Evolutionary conservation across 2,329 filamentous ascomycete species (phyloP).

Genomic region (Penicillium sp.): DNA sequence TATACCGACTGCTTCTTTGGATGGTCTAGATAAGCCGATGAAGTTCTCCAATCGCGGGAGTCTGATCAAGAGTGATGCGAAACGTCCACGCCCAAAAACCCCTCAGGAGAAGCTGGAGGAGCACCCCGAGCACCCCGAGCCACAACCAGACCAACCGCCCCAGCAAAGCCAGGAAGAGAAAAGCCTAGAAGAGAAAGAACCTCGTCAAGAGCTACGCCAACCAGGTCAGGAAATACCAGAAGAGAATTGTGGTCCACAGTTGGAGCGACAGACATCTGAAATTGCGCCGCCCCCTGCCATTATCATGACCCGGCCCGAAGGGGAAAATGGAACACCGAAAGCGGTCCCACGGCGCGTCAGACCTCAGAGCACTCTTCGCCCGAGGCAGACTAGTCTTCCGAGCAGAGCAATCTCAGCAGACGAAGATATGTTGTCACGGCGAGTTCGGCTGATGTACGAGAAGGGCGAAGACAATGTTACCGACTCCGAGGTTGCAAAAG

Average conservation of each 20-base stretch:
- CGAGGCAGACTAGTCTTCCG: conserved; percentile 36
- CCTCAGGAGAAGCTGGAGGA: conserved; percentile 21
- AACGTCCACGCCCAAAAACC: conserved; percentile 28
- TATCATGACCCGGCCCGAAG: conserved; percentile 15
- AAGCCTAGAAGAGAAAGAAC: conserved; percentile 6
- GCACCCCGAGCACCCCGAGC: conserved; percentile 6
- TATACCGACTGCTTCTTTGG: conserved; percentile 55
- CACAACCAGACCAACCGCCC: conserved; percentile 3
- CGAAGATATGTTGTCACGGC: conserved; percentile 61
- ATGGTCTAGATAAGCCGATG: conserved; percentile 53
- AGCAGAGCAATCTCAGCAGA: conserved; percentile 59
- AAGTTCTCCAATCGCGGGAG: conserved; percentile 62
- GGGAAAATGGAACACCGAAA: conserved; percentile 22
- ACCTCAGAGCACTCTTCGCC: conserved; percentile 39
- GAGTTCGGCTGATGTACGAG: conserved; percentile 63
- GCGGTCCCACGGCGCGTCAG: conserved; percentile 28
- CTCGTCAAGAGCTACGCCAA: conserved; percentile 6
- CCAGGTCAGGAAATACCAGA: conserved; percentile 6
- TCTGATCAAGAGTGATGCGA: conserved; percentile 53
- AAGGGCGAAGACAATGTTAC: conserved; percentile 57
- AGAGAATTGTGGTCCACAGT: conserved; percentile 5
- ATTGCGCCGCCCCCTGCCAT: conserved; percentile 9
- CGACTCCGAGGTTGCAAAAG: conserved; percentile 40
- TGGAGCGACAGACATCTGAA: conserved; percentile 17
- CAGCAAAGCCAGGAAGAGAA: background rate